Conservation (phyloP, 2,329 filamentous ascomycete species). For the Trichoderma sp. region DNA sequence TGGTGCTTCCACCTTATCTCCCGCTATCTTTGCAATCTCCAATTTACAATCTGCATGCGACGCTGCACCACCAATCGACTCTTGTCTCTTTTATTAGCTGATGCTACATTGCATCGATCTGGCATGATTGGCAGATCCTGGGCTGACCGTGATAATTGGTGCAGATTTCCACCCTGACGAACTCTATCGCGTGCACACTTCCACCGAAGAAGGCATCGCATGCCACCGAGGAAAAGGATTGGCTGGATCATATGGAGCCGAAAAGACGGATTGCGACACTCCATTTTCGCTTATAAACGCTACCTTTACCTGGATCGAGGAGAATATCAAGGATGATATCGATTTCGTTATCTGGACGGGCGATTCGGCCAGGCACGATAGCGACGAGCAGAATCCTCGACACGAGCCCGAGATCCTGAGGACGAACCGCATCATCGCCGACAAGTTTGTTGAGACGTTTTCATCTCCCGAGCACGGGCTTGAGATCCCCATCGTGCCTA, state of each 20-base stretch:
- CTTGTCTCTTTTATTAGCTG: not conserved
- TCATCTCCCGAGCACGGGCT: constrained; percentile 56
- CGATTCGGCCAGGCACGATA: constrained; percentile 86
- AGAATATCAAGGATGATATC: constrained; percentile 72
- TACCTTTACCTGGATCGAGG: constrained; percentile 84
- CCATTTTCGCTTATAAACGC: constrained; percentile 78
- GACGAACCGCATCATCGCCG: constrained; percentile 72
- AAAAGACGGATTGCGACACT: constrained; percentile 85
- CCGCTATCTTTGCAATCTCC: not conserved
- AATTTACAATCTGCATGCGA: constrained; percentile 3
- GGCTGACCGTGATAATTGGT: constrained; percentile 15
- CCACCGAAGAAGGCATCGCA: constrained; percentile 63
- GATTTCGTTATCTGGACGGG: constrained; percentile 95
- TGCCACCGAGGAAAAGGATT: constrained; percentile 79
- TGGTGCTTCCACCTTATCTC: not conserved
- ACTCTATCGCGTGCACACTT: constrained; percentile 77
- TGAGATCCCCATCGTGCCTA: constrained; percentile 79
- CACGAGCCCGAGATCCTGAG: constrained; percentile 71
- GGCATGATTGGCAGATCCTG: not conserved
- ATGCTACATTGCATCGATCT: not conserved
- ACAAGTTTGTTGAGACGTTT: constrained; percentile 76
- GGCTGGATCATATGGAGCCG: constrained; percentile 79
- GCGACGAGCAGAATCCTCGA: constrained; percentile 76
- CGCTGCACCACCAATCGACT: not conserved
- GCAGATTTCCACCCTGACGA: constrained; percentile 89